Base-by-base conservation (phyloP, 768 basidiomycete genomes). In the Hygrophoropsis aurantiaca region DNA sequence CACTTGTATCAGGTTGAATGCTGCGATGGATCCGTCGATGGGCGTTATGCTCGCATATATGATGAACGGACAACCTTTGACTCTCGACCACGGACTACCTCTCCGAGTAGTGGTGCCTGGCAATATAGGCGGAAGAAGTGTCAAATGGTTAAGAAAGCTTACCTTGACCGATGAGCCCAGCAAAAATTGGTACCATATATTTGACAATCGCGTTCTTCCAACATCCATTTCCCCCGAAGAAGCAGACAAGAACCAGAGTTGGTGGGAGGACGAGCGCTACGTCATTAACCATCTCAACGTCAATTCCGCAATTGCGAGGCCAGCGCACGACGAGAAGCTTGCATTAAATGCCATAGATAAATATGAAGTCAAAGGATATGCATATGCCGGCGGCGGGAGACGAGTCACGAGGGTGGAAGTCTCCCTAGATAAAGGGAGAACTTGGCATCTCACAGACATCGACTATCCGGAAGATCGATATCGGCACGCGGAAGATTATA, bases 1-100 rank as follows among this genome's bases (percentile, higher is more conserved):
- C 5, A 84, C 82, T 11, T 70, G 60, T 39, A 30, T 30, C 27
- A 30, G 27, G 13, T 13, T 30, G 6, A 30, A 13, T 13, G 7
- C 13, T 30, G 27, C 27, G 27, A 30, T 30, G 27, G 27, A 30
- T 13, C 27, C 27, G 27, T 6, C 27, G 13, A 30, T 7, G 27
- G 27, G 27, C 13, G 27, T 30, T 30, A 30, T 30, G 27, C 27
- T 30, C 27, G 27, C 27, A 13, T 13, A 30, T 13, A 30, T 30
- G 11, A 82, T 84, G 81, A 84, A 84, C 47, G 82, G 82, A 2
- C 60, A 74, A 19, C 72, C 75, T 53, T 59, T 85, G 7, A 73
- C 75, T 38, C 81, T 81, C 5, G 83, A 85, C 52, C 84, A 86
- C 49, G 84, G 84, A 10, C 82, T 73, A 53, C 84, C 84, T 1